These are phyloP conservation scores for Boletus sensibilis DNA, from an alignment of 768 basidiomycete genomes.

Conservation along the genomic window DNA sequence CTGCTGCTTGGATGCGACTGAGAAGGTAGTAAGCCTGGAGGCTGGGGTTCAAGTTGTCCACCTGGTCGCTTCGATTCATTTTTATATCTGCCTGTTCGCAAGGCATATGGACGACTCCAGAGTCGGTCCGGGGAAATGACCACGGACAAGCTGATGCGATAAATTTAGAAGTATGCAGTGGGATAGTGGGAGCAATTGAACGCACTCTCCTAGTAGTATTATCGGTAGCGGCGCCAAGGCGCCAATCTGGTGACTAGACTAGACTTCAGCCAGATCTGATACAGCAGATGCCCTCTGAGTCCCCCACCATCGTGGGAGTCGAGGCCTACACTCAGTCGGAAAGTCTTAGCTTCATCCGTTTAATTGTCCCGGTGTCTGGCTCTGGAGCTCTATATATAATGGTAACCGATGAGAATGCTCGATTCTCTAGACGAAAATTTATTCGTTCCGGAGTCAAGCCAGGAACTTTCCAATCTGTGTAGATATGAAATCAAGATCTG, in stretches of 20 bases:
- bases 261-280: too few relatives aligned
- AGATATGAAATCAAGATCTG: conserved; percentile 11
- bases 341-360: background rate
- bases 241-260: too few relatives aligned
- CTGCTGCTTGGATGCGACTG: background rate
- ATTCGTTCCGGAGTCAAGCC: background rate
- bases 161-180: conserved; percentile 1
- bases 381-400: background rate
- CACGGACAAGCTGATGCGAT: background rate
- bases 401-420: background rate
- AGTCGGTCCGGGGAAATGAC: background rate
- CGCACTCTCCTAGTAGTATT: background rate
- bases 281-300: too few relatives aligned
- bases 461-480: conserved; percentile 14
- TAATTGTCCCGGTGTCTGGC: background rate
- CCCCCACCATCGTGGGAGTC: too few relatives aligned
- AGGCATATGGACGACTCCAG: background rate
- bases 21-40: background rate
- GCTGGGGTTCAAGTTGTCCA: background rate
- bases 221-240: too few relatives aligned
- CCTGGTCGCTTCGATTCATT: background rate
- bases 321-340: too few relatives aligned
- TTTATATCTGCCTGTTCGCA: conserved; percentile 4
- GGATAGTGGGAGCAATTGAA: background rate
- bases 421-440: background rate